Evolutionary conservation across 2,329 filamentous ascomycete species (phyloP).

Genomic region (Zalaria obscura): DNA sequence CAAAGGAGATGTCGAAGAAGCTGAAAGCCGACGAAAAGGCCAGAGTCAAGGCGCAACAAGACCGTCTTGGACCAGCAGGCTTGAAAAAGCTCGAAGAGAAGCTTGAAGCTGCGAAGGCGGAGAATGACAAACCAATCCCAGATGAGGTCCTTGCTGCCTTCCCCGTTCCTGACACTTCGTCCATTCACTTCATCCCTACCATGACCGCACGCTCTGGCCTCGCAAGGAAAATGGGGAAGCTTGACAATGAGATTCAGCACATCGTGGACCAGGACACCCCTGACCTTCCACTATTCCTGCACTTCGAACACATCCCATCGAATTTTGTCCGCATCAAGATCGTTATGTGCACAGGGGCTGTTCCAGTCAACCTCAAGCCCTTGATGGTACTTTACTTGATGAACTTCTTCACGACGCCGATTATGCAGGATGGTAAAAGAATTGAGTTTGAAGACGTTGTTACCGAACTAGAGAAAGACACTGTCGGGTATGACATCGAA

Average conservation of each 20-base stretch:
- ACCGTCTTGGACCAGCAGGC: slow-evolving; percentile 68
- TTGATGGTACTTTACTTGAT: slow-evolving; percentile 72
- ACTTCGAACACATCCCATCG: slow-evolving; percentile 87
- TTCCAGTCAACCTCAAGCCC: slow-evolving; percentile 74
- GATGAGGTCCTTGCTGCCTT: slow-evolving; percentile 67
- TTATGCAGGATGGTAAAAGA: slow-evolving; percentile 59
- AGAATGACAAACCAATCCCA: slow-evolving; percentile 82
- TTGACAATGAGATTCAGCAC: slow-evolving; percentile 57
- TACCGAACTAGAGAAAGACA: slow-evolving; percentile 79
- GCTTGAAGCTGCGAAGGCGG: slow-evolving; percentile 69
- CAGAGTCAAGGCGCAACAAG: slow-evolving; percentile 64
- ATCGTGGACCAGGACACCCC: slow-evolving; percentile 55
- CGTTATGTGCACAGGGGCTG: slow-evolving; percentile 60
- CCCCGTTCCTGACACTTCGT: slow-evolving; percentile 70
- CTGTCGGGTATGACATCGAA: slow-evolving; percentile 66
- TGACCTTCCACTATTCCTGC: slow-evolving; percentile 70
- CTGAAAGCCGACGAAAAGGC: slow-evolving; percentile 70
- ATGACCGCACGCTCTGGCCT: slow-evolving; percentile 70
- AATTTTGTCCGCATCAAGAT: slow-evolving; percentile 82
- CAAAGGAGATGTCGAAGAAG: slow-evolving; percentile 61
- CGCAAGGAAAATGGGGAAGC: slow-evolving; percentile 55
- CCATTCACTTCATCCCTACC: slow-evolving; percentile 88
- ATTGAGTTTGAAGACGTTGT: slow-evolving; percentile 88
- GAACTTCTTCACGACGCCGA: slow-evolving; percentile 89
- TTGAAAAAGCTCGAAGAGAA: slow-evolving; percentile 59